Evolutionary conservation across 2,329 filamentous ascomycete species (phyloP), one percentile per base, ranked within the genome.

Genomic region (Sporothrix mexicana): DNA sequence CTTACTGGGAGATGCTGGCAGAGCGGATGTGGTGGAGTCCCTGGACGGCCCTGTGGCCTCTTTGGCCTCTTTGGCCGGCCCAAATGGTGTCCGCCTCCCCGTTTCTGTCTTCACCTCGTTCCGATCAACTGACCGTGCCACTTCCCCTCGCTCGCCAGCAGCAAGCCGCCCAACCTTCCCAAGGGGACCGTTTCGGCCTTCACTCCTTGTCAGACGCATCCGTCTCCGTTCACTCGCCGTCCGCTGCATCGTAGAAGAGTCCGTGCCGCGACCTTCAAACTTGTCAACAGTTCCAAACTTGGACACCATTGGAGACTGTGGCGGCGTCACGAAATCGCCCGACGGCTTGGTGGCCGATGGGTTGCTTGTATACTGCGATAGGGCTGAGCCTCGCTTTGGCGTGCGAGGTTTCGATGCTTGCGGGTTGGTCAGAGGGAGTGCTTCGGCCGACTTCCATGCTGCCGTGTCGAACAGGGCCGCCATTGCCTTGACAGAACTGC

Each of bases 391-490:
- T 10, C 77, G 74, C 47, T 77, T 77, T 2, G 69, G 49, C 1
- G 59, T 43, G 30, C 53, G 41, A 1, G 23, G 72, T 1, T 62
- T 57, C 6, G 64, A 15, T 1, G 15, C 13, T 43, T 30, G 59
- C 5, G 17, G 7, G 17, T 41, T 47, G n/a, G 17, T 30, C 10
- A 62, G 9, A 3, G 64, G 15, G 15, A 69, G 3, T 47, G 47
- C 8, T 1, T 57, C 47, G 10, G 64, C 43, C 0, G 73, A 61
- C 5, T 53, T 62, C 45, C 74, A 71, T 13, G 76, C 76, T 6
- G 78, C 79, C 55, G 76, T 82, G 74, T 88, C 85, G 77, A 88
- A 88, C 77, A 84, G 82, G 49, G 86, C 86, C 3, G 86, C 83
- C 81, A 88, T 87, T 1, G 84, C 85, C 75, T 80, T 85, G 13